Evolutionary conservation across 768 basidiomycete genomes (phyloP).

Genomic region (Gloeostereum incarnatum): DNA sequence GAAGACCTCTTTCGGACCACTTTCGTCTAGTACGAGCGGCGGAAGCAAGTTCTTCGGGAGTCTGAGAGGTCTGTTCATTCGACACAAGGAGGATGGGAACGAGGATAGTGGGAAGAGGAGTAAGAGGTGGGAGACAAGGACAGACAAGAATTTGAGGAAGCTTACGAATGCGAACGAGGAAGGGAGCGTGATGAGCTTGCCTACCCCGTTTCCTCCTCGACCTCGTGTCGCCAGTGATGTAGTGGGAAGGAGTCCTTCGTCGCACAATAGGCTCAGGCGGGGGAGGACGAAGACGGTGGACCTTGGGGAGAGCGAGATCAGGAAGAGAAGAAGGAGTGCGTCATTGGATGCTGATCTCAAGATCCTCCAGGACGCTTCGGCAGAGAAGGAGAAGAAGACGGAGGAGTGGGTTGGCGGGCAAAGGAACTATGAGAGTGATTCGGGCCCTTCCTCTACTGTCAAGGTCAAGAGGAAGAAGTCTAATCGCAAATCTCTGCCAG

Average conservation of each 20-base stretch:
- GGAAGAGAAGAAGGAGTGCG: constrained; percentile 1
- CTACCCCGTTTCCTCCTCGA: constrained; percentile 5
- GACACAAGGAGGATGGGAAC: constrained; percentile 6
- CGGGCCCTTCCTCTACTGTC: not conserved
- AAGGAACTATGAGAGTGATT: constrained; percentile 1
- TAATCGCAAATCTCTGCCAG: constrained; percentile 4
- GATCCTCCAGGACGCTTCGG: not conserved
- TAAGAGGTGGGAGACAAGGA: constrained; percentile 15
- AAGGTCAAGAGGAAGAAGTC: constrained; percentile 5
- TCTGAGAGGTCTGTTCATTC: constrained; percentile 4
- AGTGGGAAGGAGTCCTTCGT: not conserved
- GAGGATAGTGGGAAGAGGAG: constrained; percentile 12
- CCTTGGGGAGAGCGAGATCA: not conserved
- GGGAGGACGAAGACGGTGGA: not conserved
- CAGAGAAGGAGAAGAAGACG: not conserved
- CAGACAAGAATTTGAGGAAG: constrained; percentile 13
- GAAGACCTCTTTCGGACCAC: not conserved
- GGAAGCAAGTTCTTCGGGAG: constrained; percentile 7
- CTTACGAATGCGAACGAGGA: constrained; percentile 6
- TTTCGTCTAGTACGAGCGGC: not conserved
- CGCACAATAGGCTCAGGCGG: not conserved
- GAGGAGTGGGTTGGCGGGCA: not conserved
- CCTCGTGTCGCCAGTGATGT: constrained; percentile 1
- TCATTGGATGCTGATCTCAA: not conserved
- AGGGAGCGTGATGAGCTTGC: constrained; percentile 6